A percentile compares a stretch with the other conserved stretches of the same genome.
phyloP scores from a whole-genome alignment of 257 asterid species.

The Rhazya stricta region DNA sequence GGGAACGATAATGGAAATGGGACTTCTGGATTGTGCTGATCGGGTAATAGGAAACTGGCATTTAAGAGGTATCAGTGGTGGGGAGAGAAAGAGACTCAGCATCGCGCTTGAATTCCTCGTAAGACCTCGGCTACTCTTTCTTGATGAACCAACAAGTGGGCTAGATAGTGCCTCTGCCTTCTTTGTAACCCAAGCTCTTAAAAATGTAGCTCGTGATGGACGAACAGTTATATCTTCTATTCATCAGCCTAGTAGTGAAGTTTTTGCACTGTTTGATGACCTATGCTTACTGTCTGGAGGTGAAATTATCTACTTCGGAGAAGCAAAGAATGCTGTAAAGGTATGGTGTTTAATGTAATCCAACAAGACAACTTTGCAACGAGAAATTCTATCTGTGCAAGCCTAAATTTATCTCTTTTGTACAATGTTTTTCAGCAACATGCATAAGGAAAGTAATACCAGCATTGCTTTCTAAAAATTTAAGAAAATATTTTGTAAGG shows the following conservation, averaged over 20 bases:
- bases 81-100: slow-evolving; percentile 85
- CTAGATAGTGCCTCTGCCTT: slow-evolving; percentile 95
- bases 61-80: slow-evolving; percentile 82
- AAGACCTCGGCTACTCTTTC: slow-evolving; percentile 76
- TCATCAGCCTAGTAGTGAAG: slow-evolving; percentile 98
- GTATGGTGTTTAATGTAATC: slow-evolving; percentile 20
- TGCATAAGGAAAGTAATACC: background rate
- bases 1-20: slow-evolving; percentile 77
- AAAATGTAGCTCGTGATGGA: slow-evolving; percentile 83
- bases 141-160: slow-evolving; percentile 95
- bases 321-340: slow-evolving; percentile 72
- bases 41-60: slow-evolving; percentile 82
- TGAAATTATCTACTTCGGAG: slow-evolving; percentile 78
- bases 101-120: slow-evolving; percentile 84
- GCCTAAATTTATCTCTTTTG: too few relatives aligned
- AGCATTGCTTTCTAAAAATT: background rate
- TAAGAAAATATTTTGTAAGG: background rate
- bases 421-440: background rate
- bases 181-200: slow-evolving; percentile 79
- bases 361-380: background rate
- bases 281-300: slow-evolving; percentile 84
- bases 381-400: background rate
- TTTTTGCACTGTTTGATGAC: slow-evolving; percentile 83
- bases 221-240: slow-evolving; percentile 88
- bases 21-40: slow-evolving; percentile 85